Base-by-base conservation (phyloP, 75 land plant genomes). In the Gnetum montanum region DNA sequence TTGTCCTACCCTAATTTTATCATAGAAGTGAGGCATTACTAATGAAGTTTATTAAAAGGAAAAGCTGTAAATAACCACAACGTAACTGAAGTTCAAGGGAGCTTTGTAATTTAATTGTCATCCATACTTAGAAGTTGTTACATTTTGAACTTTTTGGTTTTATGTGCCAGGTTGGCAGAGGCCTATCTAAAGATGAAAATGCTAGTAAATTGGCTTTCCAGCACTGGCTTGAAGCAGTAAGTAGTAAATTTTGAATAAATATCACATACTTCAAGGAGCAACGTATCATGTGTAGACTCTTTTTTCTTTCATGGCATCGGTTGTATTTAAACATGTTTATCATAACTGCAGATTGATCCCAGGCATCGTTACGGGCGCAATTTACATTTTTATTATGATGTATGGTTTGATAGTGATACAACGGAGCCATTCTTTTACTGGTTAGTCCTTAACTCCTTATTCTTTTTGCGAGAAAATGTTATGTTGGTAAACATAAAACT, bases 221-320 rank as follows among this genome's bases (percentile, higher is more conserved):
- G 46, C 99, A 94, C 48, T 94, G 99, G 99, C 84, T 94, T 49
- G 99, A 94, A 70, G 99, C 99, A 35, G 98, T 94, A 76, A 81
- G 74, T 57, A 20, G 13, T 34, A 43, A 5, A 26, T 35, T 20
- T 25, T 48, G 50, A 22, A 26, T 13, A 25, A 13, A 12, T 48
- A 48, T 48, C 25, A 3, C 26, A 23, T 46, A 25, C 50, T 48
- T 48, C 8, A 26, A 30, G 15, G 15, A 13, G 29, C 26, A 26
- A 12, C 19, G 28, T 25, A 4, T 48, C 29, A 48, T 46, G 10
- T 15, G 15, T 26, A 16, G n/a, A 11, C 25, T 26, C 25, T n/a
- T 12, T 25, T 48, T 27, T 48, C 46, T 16, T 43, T 4, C 1
- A 25, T 63, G 12, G 12, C 30, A 23, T 46, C 52, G 27, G 6